Evolutionary conservation across 2,329 filamentous ascomycete genomes (phyloP).

Genomic region (Macroventuria anomochaeta): DNA sequence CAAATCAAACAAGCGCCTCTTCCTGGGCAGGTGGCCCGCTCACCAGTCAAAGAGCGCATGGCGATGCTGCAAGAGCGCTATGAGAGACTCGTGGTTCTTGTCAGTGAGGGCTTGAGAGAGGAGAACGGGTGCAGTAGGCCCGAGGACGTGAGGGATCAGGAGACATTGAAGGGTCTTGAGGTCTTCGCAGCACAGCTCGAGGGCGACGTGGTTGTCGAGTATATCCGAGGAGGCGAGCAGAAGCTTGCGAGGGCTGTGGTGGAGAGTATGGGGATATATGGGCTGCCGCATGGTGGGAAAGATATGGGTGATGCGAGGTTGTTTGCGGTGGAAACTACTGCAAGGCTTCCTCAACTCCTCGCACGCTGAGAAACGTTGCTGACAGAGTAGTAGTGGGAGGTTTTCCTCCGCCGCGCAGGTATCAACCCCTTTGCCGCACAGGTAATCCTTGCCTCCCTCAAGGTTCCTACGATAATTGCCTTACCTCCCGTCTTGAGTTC

Average conservation of each 20-base stretch:
- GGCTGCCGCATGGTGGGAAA: conserved; percentile 31
- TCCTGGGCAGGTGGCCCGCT: conserved; percentile 60
- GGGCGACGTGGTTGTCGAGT: conserved; percentile 46
- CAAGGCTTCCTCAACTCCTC: conserved; percentile 16
- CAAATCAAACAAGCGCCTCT: conserved; percentile 74
- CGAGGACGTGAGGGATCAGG: conserved; percentile 51
- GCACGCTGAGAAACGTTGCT: conserved; percentile 2
- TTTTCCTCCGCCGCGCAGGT: conserved; percentile 69
- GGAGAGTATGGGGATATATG: conserved; percentile 45
- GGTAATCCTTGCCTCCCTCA: conserved; percentile 58
- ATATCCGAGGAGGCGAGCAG: conserved; percentile 53
- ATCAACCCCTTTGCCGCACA: conserved; percentile 77
- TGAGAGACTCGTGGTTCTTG: conserved; percentile 70
- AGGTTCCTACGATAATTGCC: conserved; percentile 21
- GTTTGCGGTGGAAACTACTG: conserved; percentile 64
- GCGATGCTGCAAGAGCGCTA: conserved; percentile 64
- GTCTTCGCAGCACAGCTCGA: conserved; percentile 55
- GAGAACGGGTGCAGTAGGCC: conserved; percentile 27
- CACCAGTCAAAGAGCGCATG: conserved; percentile 62
- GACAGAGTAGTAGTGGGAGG: conserved; percentile 60
- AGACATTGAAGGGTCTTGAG: conserved; percentile 58
- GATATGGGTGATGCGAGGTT: conserved; percentile 47
- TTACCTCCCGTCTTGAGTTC: conserved; percentile 14
- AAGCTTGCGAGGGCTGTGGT: conserved; percentile 46
- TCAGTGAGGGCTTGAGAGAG: conserved; percentile 58